Base-by-base conservation (phyloP, 1,139 yeast species). In the Debaryomyces subglobosus region DNA sequence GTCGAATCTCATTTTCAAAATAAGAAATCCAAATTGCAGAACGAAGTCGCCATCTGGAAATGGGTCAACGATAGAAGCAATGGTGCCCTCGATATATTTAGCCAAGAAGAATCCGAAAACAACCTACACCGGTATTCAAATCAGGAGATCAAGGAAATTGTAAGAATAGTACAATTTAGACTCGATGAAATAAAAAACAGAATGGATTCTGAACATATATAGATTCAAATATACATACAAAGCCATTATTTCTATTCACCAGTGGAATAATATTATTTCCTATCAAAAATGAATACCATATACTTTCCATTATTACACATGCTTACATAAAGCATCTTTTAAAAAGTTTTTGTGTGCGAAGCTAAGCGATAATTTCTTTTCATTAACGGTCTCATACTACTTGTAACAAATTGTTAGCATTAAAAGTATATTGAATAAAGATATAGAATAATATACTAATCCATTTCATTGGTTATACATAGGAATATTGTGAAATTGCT, bases 31-130 rank as follows among this genome's bases (percentile, higher is more conserved):
- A 60, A 67, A 45, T 57, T 74, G 53, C 73, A 77, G 48, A 81
- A 84, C 50, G 96, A 90, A 64, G 77, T 78, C 35, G 78, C 79
- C 37, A 65, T 91, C 49, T 91, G 97, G 96, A 78, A 82, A 45
- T 91, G 97, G 97, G 77, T 90, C 39, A 81, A 83, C 48, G 79
- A 79, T 41, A 76, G 88, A 45, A 77, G 77, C 44, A 67, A 62
- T 5, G 59, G 64, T 30, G 54, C 58, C 34, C 46, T 65, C n/a
- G 51, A 58, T 10, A 48, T 61, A 18, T 41, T 41, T 16, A 33
- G 32, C 16, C 36, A 43, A 8, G 46, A 43, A 6, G 32, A 35
- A 10, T 38, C 43, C 9, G 37, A 39, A n/a, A 43, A 34, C 18
- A 40, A 35, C 43, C 47, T 29, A 46, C 49, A 51, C 50, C 53